These are phyloP conservation scores for Forsythia viridissima DNA, from an alignment of 257 asterid species.

Conservation along the genomic window DNA sequence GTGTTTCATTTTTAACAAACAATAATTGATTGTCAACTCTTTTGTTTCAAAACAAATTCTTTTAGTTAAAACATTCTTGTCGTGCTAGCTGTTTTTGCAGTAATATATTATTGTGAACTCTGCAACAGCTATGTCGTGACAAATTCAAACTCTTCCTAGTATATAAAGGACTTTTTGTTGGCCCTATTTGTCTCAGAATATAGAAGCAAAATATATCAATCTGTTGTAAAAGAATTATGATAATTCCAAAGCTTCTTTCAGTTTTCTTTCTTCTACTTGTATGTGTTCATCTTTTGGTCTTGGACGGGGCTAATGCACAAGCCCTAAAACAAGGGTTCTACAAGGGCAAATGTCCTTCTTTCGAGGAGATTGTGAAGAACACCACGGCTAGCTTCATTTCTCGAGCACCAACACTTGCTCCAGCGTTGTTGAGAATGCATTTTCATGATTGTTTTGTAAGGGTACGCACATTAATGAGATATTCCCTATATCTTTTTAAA, in stretches of 20 bases:
- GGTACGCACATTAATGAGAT: constrained; percentile 27
- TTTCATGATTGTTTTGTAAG: constrained; percentile 76
- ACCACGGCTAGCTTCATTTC: constrained; percentile 34
- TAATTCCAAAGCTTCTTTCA: constrained; percentile 23
- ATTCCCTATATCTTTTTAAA: neutral
- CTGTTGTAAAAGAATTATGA: constrained; percentile 25
- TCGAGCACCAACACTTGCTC: constrained; percentile 52
- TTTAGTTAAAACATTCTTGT: neutral
- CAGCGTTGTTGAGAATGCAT: constrained; percentile 61
- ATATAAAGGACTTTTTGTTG: neutral
- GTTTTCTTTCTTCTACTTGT: constrained; percentile 27
- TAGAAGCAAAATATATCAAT: neutral
- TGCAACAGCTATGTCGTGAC: neutral
- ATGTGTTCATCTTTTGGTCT: neutral
- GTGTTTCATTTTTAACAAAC: neutral
- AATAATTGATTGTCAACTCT: neutral
- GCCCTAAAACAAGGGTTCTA: constrained; percentile 37
- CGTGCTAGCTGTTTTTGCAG: neutral
- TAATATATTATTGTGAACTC: neutral
- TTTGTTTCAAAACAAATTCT: neutral
- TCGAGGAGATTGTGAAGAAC: constrained; percentile 35
- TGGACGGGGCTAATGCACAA: constrained; percentile 29
- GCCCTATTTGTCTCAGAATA: neutral
- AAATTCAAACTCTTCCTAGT: neutral
- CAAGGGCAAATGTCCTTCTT: constrained; percentile 40